Evolutionary conservation across 345 rosid species (phyloP).

Genomic region (Gossypium turneri): DNA sequence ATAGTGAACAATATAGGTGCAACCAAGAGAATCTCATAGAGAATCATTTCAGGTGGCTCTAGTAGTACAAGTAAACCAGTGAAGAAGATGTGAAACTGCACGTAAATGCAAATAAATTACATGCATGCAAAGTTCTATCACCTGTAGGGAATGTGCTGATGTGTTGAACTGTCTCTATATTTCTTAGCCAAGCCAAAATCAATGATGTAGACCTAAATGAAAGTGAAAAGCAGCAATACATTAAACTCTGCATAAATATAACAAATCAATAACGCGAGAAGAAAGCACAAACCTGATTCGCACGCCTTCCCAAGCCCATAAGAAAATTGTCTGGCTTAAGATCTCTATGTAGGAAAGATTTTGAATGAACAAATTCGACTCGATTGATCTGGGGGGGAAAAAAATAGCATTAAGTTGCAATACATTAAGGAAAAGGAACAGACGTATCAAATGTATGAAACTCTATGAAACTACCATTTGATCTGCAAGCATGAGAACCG

Average conservation of each 20-base stretch:
- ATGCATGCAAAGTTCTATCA: constrained; percentile 20
- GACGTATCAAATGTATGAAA: background rate
- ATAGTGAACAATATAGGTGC: background rate
- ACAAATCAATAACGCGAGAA: background rate
- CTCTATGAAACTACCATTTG: constrained; percentile 63
- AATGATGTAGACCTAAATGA: constrained; percentile 63
- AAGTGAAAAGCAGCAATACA: constrained; percentile 4
- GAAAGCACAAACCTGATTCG: constrained; percentile 63
- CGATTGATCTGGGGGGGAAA: constrained; percentile 61
- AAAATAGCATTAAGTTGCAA: background rate
- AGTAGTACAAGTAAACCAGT: background rate
- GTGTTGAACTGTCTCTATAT: constrained; percentile 77
- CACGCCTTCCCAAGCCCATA: constrained; percentile 96
- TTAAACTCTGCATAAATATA: background rate
- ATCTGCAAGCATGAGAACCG: constrained; percentile 97
- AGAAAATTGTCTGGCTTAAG: constrained; percentile 94
- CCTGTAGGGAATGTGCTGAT: constrained; percentile 95
- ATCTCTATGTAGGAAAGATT: constrained; percentile 91
- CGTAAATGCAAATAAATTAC: background rate
- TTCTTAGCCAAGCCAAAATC: constrained; percentile 97
- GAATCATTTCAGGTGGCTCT: background rate
- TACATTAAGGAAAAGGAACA: background rate
- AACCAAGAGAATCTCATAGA: background rate
- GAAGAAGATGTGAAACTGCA: background rate
- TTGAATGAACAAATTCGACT: constrained; percentile 85